Conservation (phyloP, 1,139 yeast species). For the Candida sp. region DNA sequence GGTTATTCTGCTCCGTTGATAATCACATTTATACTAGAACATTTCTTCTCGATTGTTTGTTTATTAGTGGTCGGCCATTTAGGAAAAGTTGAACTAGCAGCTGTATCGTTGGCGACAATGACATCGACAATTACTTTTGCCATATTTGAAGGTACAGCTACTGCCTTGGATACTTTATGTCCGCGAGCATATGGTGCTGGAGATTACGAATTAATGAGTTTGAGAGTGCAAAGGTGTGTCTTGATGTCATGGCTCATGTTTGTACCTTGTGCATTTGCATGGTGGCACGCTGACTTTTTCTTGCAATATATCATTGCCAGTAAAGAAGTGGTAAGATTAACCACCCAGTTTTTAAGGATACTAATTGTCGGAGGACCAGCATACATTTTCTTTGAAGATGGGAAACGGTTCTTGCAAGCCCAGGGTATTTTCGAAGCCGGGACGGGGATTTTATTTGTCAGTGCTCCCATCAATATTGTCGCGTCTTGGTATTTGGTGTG, state of each 20-base stretch:
- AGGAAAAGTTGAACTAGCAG: conserved; percentile 71
- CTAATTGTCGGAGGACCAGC: conserved; percentile 81
- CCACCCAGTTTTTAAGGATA: conserved; percentile 63
- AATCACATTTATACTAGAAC: conserved; percentile 67
- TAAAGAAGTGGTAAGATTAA: conserved; percentile 56
- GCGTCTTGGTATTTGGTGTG: conserved; percentile 79
- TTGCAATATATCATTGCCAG: conserved; percentile 53
- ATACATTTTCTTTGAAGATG: conserved; percentile 76
- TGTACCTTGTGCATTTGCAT: conserved; percentile 58
- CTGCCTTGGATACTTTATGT: conserved; percentile 83
- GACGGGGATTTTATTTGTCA: conserved; percentile 68
- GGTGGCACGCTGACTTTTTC: conserved; percentile 64
- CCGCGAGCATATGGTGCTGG: conserved; percentile 83
- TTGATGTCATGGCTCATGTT: conserved; percentile 52
- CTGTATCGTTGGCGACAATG: conserved; percentile 86
- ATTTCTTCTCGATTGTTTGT: conserved; percentile 67
- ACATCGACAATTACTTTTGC: conserved; percentile 84
- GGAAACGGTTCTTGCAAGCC: conserved; percentile 82
- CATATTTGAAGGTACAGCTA: conserved; percentile 82
- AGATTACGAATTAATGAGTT: conserved; percentile 55
- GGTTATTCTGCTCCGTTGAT: conserved; percentile 63
- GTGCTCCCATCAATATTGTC: conserved; percentile 76
- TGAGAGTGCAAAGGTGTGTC: conserved; percentile 64
- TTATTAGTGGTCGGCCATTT: conserved; percentile 71
- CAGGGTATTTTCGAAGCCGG: conserved; percentile 94